Conservation (phyloP, 2,329 filamentous ascomycete species). For the Trichoderma guizhouense region DNA sequence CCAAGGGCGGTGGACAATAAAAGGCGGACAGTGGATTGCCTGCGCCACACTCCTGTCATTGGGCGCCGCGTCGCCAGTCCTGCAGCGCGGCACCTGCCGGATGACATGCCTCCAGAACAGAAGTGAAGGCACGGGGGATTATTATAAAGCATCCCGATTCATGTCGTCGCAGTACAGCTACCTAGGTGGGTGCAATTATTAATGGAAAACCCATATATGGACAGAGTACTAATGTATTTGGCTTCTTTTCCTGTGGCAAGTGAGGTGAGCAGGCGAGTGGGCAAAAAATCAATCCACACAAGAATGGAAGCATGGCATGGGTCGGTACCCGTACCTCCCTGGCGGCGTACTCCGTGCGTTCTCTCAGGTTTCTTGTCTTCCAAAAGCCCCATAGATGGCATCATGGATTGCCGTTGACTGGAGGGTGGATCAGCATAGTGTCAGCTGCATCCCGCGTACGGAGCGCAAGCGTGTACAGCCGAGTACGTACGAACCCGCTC, state of each 20-base stretch:
- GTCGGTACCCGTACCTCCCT: background rate
- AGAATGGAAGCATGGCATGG: background rate
- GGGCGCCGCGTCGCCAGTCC: background rate
- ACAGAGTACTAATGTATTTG: background rate
- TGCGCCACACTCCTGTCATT: constrained; percentile 11
- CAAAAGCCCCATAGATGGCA: background rate
- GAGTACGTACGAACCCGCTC: background rate
- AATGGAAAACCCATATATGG: background rate
- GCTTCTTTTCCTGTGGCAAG: background rate
- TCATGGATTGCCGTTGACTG: background rate
- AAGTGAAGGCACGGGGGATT: background rate
- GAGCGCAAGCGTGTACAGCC: background rate
- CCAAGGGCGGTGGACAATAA: constrained; percentile 13
- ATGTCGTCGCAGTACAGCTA: background rate
- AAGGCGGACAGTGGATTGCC: constrained; percentile 2
- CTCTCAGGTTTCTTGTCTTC: background rate
- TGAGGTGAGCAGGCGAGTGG: background rate
- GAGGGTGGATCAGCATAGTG: background rate
- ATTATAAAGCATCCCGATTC: background rate
- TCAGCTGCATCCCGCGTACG: background rate
- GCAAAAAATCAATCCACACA: background rate
- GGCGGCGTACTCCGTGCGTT: background rate
- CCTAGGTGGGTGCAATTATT: background rate
- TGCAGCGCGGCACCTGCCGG: constrained; percentile 8
- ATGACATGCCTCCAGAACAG: constrained; percentile 5